Evolutionary conservation across 1,284 basidiomycete genomes (phyloP), one percentile per base, ranked within the genome.

Genomic region (Takashimella koratensis): DNA sequence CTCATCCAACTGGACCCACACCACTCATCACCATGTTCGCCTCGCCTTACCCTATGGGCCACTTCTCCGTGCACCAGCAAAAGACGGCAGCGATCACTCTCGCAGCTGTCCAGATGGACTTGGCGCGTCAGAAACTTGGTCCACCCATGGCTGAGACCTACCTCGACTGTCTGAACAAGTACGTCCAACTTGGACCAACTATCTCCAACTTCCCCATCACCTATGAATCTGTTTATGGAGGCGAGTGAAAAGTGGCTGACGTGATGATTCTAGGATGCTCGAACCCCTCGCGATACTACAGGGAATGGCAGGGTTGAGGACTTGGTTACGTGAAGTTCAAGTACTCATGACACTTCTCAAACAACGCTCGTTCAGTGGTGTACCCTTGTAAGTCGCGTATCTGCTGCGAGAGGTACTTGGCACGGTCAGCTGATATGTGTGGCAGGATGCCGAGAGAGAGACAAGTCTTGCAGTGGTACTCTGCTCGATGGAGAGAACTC

Each of bases 391-490:
- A 62, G 66, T 61, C 3, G 23, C 5, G 5, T 39, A 45, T 39
- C 36, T 27, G 21, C 13, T 40, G 27, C 13, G 19, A 47, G 3
- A 40, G 13, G 11, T 5, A 23, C 22, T 19, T 23, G 6, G n/a
- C 8, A 19, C 43, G 43, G 12, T 43, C 43, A 25, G 25, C 43
- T 30, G 21, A 45, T 26, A 16, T 20, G 24, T 24, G 16, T 20
- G 21, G 6, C 36, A 71, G 68, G 43, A 59, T 52, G 45, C 57
- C 62, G 3, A 36, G 65, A 44, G 68, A 72, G 49, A 39, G 67
- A 45, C 65, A 68, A 23, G 65, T 69, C 21, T 25, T 69, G n/a
- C 44, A 50, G 30, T 67, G 67, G 67, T 72, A 70, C 43, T 63
- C 68, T 41, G 47, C 56, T 4, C 52, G 63, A 47, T 72, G 70